Conservation (phyloP, 2,329 filamentous ascomycete genomes). For the Colletotrichum sp. region DNA sequence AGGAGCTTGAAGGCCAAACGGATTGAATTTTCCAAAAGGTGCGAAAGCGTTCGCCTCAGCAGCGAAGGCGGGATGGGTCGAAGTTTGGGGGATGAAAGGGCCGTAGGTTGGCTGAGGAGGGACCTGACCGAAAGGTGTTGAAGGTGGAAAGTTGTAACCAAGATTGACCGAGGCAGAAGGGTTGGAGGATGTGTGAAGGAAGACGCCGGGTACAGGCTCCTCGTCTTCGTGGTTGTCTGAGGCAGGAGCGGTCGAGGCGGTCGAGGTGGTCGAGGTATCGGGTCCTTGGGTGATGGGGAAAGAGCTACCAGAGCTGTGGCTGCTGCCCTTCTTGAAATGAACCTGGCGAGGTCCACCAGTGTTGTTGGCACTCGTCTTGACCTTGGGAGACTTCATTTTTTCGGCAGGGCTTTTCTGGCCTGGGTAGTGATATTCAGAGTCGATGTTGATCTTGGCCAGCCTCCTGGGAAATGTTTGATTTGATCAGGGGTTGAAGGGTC, state of each 20-base stretch:
- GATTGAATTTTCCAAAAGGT: conserved; percentile 14
- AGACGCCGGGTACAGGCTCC: not conserved
- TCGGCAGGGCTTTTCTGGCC: not conserved
- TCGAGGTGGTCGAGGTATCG: not conserved
- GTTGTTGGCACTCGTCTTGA: conserved; percentile 9
- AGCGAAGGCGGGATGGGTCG: not conserved
- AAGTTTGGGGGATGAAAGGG: conserved; percentile 21
- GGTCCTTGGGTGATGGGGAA: conserved; percentile 6
- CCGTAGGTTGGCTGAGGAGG: conserved; percentile 14
- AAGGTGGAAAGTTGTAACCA: not conserved
- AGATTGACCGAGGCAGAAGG: conserved; percentile 14
- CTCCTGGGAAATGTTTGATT: not conserved
- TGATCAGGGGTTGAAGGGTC: not conserved
- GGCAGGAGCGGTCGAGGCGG: not conserved
- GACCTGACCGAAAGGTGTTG: not conserved
- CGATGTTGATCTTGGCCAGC: not conserved
- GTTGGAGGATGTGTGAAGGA: conserved; percentile 14
- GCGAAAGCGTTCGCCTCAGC: conserved; percentile 4
- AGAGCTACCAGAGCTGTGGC: not conserved
- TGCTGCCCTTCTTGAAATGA: not conserved
- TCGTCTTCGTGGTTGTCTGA: not conserved
- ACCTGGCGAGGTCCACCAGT: conserved; percentile 6
- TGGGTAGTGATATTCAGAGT: not conserved
- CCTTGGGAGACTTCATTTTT: conserved; percentile 17
- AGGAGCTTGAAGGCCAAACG: conserved; percentile 18